Conservation (phyloP, 2,329 filamentous ascomycete species). For the Hyphodiscus sp. region DNA sequence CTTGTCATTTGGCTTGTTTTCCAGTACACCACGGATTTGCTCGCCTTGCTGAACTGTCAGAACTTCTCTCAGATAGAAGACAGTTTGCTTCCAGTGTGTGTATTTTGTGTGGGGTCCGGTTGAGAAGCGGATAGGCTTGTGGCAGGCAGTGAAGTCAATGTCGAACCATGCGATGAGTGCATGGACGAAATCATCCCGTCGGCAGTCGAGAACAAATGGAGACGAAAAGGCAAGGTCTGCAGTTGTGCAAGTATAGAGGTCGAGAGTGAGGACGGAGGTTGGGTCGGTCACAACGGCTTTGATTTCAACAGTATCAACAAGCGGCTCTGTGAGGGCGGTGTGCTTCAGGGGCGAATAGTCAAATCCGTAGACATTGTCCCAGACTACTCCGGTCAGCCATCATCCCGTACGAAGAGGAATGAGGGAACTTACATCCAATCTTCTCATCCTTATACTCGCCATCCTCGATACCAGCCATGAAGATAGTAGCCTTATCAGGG, state of each 20-base stretch:
- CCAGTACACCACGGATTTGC: constrained; percentile 64
- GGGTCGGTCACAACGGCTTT: constrained; percentile 97
- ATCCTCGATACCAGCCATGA: constrained; percentile 93
- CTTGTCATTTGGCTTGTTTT: constrained; percentile 85
- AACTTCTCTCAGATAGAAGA: constrained; percentile 93
- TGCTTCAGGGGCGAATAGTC: constrained; percentile 91
- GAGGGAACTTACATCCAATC: constrained; percentile 76
- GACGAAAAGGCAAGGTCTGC: constrained; percentile 78
- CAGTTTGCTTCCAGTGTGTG: constrained; percentile 99
- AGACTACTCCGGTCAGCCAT: constrained; percentile 56
- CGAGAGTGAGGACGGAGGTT: constrained; percentile 74
- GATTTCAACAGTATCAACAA: constrained; percentile 95
- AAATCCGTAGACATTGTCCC: constrained; percentile 99
- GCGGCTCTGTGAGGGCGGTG: constrained; percentile 87
- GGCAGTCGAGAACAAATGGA: constrained; percentile 68
- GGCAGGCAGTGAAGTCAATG: constrained; percentile 96
- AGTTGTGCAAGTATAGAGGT: constrained; percentile 83
- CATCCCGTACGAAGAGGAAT: not conserved
- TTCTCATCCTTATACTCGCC: constrained; percentile 99
- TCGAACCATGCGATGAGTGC: constrained; percentile 98
- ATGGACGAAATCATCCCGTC: constrained; percentile 91
- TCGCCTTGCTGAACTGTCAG: constrained; percentile 88
- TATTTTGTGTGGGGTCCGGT: constrained; percentile 98
- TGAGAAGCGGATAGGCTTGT: constrained; percentile 95
- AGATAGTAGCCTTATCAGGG: constrained; percentile 98